phyloP scores from a whole-genome alignment of 495 filamentous ascomycete genomes.

The Lepidopterella palustris region DNA sequence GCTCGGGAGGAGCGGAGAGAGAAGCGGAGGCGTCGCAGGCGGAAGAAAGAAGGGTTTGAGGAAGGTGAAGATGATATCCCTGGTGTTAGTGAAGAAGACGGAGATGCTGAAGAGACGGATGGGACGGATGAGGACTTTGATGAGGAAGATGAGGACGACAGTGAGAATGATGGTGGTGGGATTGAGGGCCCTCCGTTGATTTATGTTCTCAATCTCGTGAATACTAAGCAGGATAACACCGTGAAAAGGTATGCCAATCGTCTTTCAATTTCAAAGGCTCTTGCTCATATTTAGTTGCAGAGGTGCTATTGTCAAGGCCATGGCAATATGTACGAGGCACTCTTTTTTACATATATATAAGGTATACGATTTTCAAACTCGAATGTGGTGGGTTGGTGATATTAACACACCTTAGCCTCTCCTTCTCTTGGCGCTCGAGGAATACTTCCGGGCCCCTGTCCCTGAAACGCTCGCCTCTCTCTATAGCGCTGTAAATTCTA shows the following conservation, averaged over 20 bases:
- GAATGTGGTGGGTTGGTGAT: background rate
- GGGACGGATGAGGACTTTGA: slow-evolving; percentile 43
- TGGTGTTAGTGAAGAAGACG: slow-evolving; percentile 37
- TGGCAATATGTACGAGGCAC: slow-evolving; percentile 98
- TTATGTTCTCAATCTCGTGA: slow-evolving; percentile 95
- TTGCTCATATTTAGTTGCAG: slow-evolving; percentile 40
- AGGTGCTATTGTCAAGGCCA: slow-evolving; percentile 93
- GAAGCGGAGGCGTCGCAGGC: slow-evolving; percentile 40
- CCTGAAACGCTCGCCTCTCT: slow-evolving; percentile 84
- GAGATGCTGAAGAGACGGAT: slow-evolving; percentile 46
- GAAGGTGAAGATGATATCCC: slow-evolving; percentile 10
- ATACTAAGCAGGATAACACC: slow-evolving; percentile 91
- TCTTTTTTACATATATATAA: slow-evolving; percentile 99
- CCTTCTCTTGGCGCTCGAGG: slow-evolving; percentile 87
- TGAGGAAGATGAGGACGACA: slow-evolving; percentile 48
- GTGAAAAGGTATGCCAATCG: slow-evolving; percentile 60
- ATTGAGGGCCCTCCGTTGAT: slow-evolving; percentile 84
- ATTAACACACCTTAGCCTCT: slow-evolving; percentile 58
- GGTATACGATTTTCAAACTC: slow-evolving; percentile 39
- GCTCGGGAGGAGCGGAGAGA: slow-evolving; percentile 49
- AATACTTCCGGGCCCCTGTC: slow-evolving; percentile 91
- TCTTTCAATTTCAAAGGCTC: background rate
- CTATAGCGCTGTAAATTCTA: slow-evolving; percentile 87
- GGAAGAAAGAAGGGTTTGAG: slow-evolving; percentile 29
- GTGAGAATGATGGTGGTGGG: slow-evolving; percentile 52